Percentiles rank a stretch among this genome's conserved stretches.
phyloP scores from a whole-genome alignment of 345 rosid species.

The Linum tenue region DNA sequence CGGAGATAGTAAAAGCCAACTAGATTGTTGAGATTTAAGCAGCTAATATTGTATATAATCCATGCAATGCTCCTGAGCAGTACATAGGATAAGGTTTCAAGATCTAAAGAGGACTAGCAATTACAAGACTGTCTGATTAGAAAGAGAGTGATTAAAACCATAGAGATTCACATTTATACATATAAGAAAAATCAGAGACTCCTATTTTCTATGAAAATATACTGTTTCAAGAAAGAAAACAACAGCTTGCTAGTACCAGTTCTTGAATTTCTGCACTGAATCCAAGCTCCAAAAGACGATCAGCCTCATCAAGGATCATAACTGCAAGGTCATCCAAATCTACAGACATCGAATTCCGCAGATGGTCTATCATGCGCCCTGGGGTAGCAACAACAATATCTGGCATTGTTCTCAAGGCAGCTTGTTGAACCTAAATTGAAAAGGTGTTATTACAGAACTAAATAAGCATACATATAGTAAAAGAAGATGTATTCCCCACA shows the following conservation, averaged over 20 bases:
- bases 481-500: background rate
- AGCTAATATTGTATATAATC: background rate
- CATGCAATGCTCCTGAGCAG: background rate
- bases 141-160: background rate
- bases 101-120: background rate
- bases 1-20: background rate
- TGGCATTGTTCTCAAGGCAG: constrained; percentile 82
- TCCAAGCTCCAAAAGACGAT: constrained; percentile 92
- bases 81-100: background rate
- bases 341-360: constrained; percentile 90
- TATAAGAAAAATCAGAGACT: too few species aligned
- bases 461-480: background rate
- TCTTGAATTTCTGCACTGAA: constrained; percentile 89
- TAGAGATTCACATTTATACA: background rate
- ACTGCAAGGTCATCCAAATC: constrained; percentile 90
- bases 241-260: constrained; percentile 42
- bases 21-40: background rate
- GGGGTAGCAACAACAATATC: constrained; percentile 98
- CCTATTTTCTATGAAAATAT: too few species aligned
- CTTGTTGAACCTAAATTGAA: constrained; percentile 62
- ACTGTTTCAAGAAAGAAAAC: too few species aligned
- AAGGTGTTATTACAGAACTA: constrained; percentile 1
- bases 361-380: constrained; percentile 95
- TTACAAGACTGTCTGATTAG: background rate
- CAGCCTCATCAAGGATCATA: constrained; percentile 92